Evolutionary conservation across 108 stramenopile genomes (phyloP).

Genomic region (Nannochloropsis salina): DNA sequence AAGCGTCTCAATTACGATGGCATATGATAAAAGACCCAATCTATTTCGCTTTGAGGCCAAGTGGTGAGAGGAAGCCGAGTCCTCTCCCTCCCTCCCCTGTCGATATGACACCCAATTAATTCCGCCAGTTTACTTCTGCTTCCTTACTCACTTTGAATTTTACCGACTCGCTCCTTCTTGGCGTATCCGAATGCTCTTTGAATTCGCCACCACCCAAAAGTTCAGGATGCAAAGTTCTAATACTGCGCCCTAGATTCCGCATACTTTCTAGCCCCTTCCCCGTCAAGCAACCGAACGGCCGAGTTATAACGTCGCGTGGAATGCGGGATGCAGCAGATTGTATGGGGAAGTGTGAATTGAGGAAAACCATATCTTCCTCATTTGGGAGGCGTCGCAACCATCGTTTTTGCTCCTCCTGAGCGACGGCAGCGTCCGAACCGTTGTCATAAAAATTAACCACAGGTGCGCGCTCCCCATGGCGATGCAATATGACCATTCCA

Average conservation of each 20-base stretch:
- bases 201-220: background rate
- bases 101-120: too few relatives aligned
- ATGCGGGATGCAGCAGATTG: background rate
- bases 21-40: too few relatives aligned
- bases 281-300: background rate
- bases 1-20: too few relatives aligned
- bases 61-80: too few relatives aligned
- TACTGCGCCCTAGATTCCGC: background rate
- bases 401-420: background rate
- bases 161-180: too few relatives aligned
- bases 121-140: too few relatives aligned
- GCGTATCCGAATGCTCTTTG: too few relatives aligned
- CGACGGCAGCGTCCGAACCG: background rate
- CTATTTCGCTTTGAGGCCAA: too few relatives aligned
- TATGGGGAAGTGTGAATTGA: background rate
- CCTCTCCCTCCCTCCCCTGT: too few relatives aligned
- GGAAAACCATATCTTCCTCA: background rate
- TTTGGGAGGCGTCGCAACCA: background rate
- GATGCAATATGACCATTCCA: slow-evolving; percentile 2
- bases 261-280: background rate
- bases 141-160: too few relatives aligned
- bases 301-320: background rate
- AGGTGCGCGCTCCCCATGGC: slow-evolving; percentile 9
- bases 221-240: background rate
- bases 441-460: background rate